These are phyloP conservation scores for Xylaria nigripes DNA, from an alignment of 495 filamentous ascomycete genomes.

Conservation along the genomic window DNA sequence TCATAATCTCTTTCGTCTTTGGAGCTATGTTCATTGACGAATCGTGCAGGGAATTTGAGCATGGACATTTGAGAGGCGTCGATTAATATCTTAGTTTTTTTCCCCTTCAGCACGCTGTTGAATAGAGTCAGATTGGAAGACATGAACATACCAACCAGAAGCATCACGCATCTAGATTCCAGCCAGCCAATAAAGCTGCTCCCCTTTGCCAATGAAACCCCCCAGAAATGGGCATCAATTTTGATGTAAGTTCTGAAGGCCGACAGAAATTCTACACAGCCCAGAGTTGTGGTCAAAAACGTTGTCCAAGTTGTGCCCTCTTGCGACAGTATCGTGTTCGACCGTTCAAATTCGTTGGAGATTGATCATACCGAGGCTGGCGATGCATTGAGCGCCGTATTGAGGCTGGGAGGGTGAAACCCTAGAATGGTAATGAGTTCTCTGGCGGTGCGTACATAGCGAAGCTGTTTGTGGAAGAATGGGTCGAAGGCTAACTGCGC, in stretches of 20 bases:
- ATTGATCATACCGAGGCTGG: conserved; percentile 39
- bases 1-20: conserved; percentile 34
- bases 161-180: conserved; percentile 41
- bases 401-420: conserved; percentile 44
- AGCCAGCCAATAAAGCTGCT: conserved; percentile 45
- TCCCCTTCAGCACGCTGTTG: conserved; percentile 15
- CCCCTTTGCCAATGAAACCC: conserved; percentile 36
- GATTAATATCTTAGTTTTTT: conserved; percentile 37
- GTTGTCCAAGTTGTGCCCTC: conserved; percentile 32
- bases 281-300: conserved; percentile 27
- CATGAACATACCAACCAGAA: conserved; percentile 39
- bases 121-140: neutral
- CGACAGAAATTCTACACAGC: conserved; percentile 35
- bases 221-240: conserved; percentile 51
- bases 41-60: conserved; percentile 49
- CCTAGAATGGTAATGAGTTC: conserved; percentile 52
- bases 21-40: conserved; percentile 25
- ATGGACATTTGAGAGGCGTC: conserved; percentile 35
- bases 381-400: conserved; percentile 44
- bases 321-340: conserved; percentile 26
- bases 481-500: conserved; percentile 44
- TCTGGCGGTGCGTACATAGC: conserved; percentile 39
- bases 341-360: conserved; percentile 40
- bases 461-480: conserved; percentile 35
- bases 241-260: conserved; percentile 41